Evolutionary conservation across 179 eudicot genomes (phyloP), one percentile per base, ranked within the genome.

Genomic region (Amaranthus tricolor): DNA sequence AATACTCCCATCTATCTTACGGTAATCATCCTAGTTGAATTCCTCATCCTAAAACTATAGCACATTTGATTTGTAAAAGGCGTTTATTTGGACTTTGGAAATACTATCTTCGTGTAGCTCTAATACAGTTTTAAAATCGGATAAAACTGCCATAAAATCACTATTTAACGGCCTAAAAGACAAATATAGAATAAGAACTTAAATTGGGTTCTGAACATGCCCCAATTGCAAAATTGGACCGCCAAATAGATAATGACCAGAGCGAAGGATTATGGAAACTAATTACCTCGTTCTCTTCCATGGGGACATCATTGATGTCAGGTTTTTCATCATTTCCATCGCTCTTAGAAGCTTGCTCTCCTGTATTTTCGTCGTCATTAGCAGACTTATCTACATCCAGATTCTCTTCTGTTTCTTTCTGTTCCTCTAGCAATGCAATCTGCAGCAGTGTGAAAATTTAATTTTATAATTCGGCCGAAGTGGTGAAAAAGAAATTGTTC

Each of bases 351-450:
- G 81, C 78, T 49, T 79, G 74, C 62, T 84, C 86, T 17, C 24
- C 80, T 6, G 75, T 44, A 70, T 82, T 75, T 17, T 78, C 72
- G 45, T 85, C 84, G 5, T 55, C 56, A 57, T 85, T 92, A 76
- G 20, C 79, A 40, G 79, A 71, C 64, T 86, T 87, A 66, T 81
- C 81, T 75, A 90, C 94, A 81, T 86, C 91, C 91, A 62, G 72
- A 70, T 76, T 81, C 73, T 77, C 85, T 40, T 78, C 83, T 15
- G 85, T 77, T 78, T 88, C 96, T 57, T 84, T 88, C 78, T 84
- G 92, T 72, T 89, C 98, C 77, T 90, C 97, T 62, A 94, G 85
- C 79, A 88, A 77, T 68, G 90, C 89, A 78, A 94, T 74, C 98
- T 93, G 83, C 52, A 82, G 73, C 9, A 56, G 67, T 45, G 40